Evolutionary conservation across 2,329 filamentous ascomycete genomes (phyloP).

Genomic region (Sporothrix variecibatus): DNA sequence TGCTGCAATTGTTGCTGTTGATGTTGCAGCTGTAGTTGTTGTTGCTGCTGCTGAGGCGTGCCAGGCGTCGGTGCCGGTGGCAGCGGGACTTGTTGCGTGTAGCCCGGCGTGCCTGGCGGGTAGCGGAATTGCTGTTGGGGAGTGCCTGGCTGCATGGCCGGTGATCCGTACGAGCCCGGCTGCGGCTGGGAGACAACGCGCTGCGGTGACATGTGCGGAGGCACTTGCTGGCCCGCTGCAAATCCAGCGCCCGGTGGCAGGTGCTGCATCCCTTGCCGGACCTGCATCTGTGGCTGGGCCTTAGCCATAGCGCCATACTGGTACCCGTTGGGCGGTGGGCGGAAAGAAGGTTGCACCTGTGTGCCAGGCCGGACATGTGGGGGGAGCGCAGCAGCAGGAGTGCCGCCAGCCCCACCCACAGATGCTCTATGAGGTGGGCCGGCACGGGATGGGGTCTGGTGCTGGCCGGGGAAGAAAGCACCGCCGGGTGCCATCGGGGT

Average conservation of each 20-base stretch:
- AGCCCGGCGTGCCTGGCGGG: constrained; percentile 26
- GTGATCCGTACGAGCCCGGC: constrained; percentile 41
- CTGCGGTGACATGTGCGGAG: constrained; percentile 28
- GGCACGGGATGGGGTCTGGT: constrained; percentile 45
- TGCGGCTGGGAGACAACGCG: constrained; percentile 38
- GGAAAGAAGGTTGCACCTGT: constrained; percentile 45
- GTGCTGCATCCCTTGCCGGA: constrained; percentile 43
- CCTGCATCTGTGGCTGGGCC: constrained; percentile 39
- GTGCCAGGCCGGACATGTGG: constrained; percentile 32
- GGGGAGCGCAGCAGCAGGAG: constrained; percentile 36
- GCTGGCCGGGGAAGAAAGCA: constrained; percentile 41
- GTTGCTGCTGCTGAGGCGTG: constrained; percentile 34
- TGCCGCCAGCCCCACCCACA: constrained; percentile 33
- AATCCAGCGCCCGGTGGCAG: constrained; percentile 27
- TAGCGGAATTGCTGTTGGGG: constrained; percentile 45
- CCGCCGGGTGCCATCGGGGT: constrained; percentile 43
- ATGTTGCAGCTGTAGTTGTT: constrained; percentile 34
- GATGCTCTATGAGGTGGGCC: constrained; percentile 46
- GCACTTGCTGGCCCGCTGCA: constrained; percentile 12
- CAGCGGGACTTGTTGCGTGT: constrained; percentile 26
- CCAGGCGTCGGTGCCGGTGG: neutral
- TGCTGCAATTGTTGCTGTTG: constrained; percentile 24
- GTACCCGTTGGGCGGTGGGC: constrained; percentile 50
- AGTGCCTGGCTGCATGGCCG: constrained; percentile 43
- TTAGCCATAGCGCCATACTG: constrained; percentile 55